These are phyloP conservation scores for Chimonanthus praecox DNA, from an alignment of 164 flowering plant species.

Conservation along the genomic window DNA sequence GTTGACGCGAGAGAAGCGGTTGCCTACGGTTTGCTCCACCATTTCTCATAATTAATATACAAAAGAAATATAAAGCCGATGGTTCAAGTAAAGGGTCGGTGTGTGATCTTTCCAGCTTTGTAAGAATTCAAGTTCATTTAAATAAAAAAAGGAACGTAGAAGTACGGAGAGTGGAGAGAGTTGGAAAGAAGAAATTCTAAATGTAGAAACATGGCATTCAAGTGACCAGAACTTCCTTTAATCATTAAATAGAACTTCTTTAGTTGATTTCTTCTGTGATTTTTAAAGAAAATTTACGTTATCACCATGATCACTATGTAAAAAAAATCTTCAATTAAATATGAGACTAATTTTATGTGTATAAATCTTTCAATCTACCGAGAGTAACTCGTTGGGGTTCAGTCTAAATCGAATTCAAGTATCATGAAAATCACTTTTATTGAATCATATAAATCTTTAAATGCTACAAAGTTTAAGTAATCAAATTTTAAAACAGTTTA, in stretches of 20 bases:
- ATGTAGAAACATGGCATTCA: not conserved
- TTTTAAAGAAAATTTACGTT: too few species aligned
- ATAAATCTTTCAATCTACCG: too few species aligned
- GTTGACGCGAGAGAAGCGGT: constrained; percentile 2
- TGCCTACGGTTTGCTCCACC: not conserved
- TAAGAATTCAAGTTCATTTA: not conserved
- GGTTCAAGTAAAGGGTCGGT: not conserved
- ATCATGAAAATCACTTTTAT: too few species aligned
- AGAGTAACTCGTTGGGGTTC: too few species aligned
- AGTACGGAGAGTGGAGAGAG: too few species aligned
- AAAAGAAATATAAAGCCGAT: not conserved
- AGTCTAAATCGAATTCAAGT: too few species aligned
- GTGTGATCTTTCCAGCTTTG: not conserved
- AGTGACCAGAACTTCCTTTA: not conserved
- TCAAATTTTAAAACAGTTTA: too few species aligned
- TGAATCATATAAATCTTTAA: too few species aligned
- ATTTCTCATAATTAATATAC: not conserved
- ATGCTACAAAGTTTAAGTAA: too few species aligned
- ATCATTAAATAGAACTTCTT: not conserved
- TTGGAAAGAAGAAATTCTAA: not conserved
- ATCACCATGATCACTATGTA: too few species aligned
- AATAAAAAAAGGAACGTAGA: not conserved
- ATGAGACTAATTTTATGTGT: too few species aligned
- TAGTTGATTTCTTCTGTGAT: not conserved
- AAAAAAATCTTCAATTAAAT: too few species aligned